These are phyloP conservation scores for Hypoxylon sp. DNA, from an alignment of 2,329 filamentous ascomycete species.

Conservation along the genomic window DNA sequence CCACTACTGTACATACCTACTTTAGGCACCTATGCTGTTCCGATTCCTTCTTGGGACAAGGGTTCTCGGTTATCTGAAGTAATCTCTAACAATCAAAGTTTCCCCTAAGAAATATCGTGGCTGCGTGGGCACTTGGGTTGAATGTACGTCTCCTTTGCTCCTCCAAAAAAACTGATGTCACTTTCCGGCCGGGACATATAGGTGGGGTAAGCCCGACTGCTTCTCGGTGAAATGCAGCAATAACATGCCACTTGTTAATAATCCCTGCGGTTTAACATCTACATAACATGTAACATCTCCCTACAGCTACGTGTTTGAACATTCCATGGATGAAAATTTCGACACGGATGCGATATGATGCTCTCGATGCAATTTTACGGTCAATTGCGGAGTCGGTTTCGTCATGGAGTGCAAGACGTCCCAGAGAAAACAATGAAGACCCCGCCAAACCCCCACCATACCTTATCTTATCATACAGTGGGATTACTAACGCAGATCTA, in stretches of 20 bases:
- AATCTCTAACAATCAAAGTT: slow-evolving; percentile 13
- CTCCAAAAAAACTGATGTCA: slow-evolving; percentile 26
- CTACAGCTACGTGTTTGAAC: no score
- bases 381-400: slow-evolving; percentile 30
- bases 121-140: no score
- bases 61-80: slow-evolving; percentile 3
- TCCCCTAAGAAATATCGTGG: no score
- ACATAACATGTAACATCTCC: no score
- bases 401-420: slow-evolving; percentile 16
- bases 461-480: slow-evolving; percentile 35
- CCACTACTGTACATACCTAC: no score
- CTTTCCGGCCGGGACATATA: slow-evolving; percentile 19
- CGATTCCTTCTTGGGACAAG: slow-evolving; percentile 21
- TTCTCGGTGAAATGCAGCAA: background rate
- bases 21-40: slow-evolving; percentile 14
- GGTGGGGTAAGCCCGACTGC: slow-evolving; percentile 33
- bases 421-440: slow-evolving; percentile 7
- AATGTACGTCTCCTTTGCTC: no score
- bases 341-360: slow-evolving; percentile 1
- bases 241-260: slow-evolving; percentile 8
- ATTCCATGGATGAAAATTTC: slow-evolving; percentile 2
- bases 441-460: slow-evolving; percentile 15
- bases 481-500: no score
- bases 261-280: no score
- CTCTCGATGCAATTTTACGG: slow-evolving; percentile 4